These are phyloP conservation scores for Candida smagusa DNA, from an alignment of 1,139 yeast species.

Conservation along the genomic window DNA sequence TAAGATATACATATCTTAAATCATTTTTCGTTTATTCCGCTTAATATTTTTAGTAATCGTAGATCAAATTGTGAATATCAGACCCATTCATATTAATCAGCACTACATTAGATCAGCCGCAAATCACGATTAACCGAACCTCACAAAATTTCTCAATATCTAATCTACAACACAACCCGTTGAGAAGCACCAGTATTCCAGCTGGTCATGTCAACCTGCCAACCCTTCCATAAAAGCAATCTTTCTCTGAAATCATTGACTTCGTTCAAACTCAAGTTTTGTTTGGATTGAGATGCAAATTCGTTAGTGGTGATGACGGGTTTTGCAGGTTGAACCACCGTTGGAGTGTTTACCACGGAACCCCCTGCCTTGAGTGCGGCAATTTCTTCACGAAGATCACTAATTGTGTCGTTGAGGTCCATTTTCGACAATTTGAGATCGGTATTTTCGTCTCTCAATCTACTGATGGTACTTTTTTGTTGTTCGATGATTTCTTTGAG, in stretches of 20 bases:
- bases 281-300: slow-evolving; percentile 32
- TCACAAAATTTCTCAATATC: too few species aligned
- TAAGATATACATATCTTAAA: too few species aligned
- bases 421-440: slow-evolving; percentile 42
- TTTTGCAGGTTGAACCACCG: slow-evolving; percentile 25
- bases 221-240: slow-evolving; percentile 66
- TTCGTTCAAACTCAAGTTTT: slow-evolving; percentile 20
- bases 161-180: slow-evolving; percentile 22
- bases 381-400: slow-evolving; percentile 24
- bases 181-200: slow-evolving; percentile 52
- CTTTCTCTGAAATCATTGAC: slow-evolving; percentile 40
- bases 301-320: slow-evolving; percentile 35
- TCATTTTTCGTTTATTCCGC: too few species aligned
- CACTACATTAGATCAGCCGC: too few species aligned
- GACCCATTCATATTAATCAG: too few species aligned
- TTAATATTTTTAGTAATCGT: too few species aligned
- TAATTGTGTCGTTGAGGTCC: slow-evolving; percentile 42
- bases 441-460: slow-evolving; percentile 43
- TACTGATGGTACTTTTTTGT: slow-evolving; percentile 36
- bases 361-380: slow-evolving; percentile 13
- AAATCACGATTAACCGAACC: too few species aligned
- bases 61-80: too few species aligned
- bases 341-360: slow-evolving; percentile 7
- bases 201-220: slow-evolving; percentile 81
- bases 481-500: slow-evolving; percentile 16